Evolutionary conservation across 352 stramenopile genomes (phyloP).

Genomic region (Phytopythium oedochilum): DNA sequence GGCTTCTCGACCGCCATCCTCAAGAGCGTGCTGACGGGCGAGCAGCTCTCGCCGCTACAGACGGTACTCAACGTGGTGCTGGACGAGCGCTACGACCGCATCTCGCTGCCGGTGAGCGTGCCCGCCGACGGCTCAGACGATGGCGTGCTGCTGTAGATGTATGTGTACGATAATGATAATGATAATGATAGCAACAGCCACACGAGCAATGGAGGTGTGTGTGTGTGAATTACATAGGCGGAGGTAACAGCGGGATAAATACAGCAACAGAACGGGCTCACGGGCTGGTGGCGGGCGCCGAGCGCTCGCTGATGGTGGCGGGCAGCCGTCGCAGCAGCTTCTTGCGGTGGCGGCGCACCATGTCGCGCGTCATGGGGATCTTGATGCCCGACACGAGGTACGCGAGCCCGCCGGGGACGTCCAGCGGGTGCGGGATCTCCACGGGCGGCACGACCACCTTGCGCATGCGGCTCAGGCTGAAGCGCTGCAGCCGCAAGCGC

Average conservation of each 20-base stretch:
- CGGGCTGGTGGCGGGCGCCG: neutral
- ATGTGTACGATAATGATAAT: neutral
- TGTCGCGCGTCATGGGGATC: slow-evolving; percentile 45
- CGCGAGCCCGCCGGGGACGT: slow-evolving; percentile 21
- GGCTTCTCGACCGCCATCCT: slow-evolving; percentile 44
- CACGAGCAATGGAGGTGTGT: too few species aligned
- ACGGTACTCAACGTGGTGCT: slow-evolving; percentile 2
- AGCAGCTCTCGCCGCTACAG: neutral
- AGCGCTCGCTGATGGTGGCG: slow-evolving; percentile 28
- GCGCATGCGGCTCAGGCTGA: slow-evolving; percentile 31
- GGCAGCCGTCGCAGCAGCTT: slow-evolving; percentile 31
- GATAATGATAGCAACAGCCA: too few species aligned
- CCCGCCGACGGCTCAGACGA: neutral
- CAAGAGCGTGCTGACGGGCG: slow-evolving; percentile 18
- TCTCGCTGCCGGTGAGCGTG: slow-evolving; percentile 21
- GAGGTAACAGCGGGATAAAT: neutral
- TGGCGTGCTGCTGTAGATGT: neutral
- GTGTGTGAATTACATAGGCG: too few species aligned
- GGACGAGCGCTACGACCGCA: slow-evolving; percentile 37
- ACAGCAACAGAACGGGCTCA: neutral
- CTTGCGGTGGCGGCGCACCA: slow-evolving; percentile 32
- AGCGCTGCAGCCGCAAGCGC: slow-evolving; percentile 17
- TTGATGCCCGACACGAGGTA: slow-evolving; percentile 41
- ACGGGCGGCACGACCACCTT: slow-evolving; percentile 38
- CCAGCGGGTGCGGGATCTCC: slow-evolving; percentile 31